Percentiles rank a stretch among this genome's conserved stretches.
Conservation (phyloP, 352 stramenopile genomes). For the Globisporangium cystogenes region DNA sequence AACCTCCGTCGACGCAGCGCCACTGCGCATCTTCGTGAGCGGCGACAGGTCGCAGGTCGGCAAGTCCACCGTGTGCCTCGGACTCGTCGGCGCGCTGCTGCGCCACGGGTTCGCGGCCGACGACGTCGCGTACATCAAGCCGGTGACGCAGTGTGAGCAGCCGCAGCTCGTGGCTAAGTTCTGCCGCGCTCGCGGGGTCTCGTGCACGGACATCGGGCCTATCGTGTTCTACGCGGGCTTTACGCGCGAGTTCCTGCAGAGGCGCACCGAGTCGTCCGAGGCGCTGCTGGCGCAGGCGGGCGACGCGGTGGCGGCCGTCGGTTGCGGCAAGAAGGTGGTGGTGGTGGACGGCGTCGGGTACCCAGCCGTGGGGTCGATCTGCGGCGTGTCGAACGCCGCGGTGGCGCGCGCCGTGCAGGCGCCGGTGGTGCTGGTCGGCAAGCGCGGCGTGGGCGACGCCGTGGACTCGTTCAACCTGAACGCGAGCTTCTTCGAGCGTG, state of each 20-base stretch:
- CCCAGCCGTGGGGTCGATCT: conserved; percentile 85
- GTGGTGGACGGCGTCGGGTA: conserved; percentile 98
- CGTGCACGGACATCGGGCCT: conserved; percentile 87
- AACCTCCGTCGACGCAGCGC: no score
- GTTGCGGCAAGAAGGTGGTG: conserved; percentile 87
- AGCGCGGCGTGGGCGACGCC: conserved; percentile 94
- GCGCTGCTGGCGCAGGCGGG: conserved; percentile 84
- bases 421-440: conserved; percentile 93
- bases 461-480: conserved; percentile 98
- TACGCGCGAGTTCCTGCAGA: conserved; percentile 93
- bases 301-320: conserved; percentile 86
- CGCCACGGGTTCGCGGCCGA: conserved; percentile 42
- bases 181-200: conserved; percentile 87
- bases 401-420: conserved; percentile 57
- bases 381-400: conserved; percentile 66
- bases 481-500: conserved; percentile 91
- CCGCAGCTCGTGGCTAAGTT: conserved; percentile 93
- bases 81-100: conserved; percentile 89
- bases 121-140: conserved; percentile 98
- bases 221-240: conserved; percentile 98
- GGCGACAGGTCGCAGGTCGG: conserved; percentile 89
- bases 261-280: conserved; percentile 79
- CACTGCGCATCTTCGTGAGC: conserved; percentile 67
- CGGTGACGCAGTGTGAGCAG: conserved; percentile 95
- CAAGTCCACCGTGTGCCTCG: conserved; percentile 96